phyloP scores from a whole-genome alignment of 352 stramenopile genomes.

The Globisporangium spinosum region DNA sequence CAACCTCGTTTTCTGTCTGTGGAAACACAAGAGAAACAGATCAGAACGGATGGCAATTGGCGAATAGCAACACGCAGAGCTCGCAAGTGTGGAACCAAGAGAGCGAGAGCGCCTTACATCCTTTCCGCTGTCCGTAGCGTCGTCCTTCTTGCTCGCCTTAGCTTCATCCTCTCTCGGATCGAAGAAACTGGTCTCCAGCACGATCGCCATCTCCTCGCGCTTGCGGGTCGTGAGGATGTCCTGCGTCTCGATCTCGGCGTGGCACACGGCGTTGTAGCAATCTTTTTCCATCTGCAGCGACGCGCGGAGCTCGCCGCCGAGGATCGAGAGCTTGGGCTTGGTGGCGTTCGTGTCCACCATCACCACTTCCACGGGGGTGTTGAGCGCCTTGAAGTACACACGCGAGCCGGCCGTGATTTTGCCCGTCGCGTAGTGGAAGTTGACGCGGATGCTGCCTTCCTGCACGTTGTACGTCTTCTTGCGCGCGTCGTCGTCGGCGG shows the following conservation, averaged over 20 bases:
- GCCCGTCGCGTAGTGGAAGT: constrained; percentile 91
- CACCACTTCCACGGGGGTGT: constrained; percentile 63
- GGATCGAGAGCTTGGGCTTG: constrained; percentile 68
- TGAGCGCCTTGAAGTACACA: constrained; percentile 77
- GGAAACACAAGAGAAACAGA: background rate
- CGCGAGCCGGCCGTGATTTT: constrained; percentile 86
- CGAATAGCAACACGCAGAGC: background rate
- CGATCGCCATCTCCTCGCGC: constrained; percentile 83
- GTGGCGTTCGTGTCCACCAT: constrained; percentile 61
- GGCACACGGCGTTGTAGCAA: constrained; percentile 84
- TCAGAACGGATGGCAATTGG: background rate
- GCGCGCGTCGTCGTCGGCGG: constrained; percentile 76
- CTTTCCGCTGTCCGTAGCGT: constrained; percentile 61
- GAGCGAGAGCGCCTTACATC: constrained; percentile 33
- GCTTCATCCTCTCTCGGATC: constrained; percentile 65
- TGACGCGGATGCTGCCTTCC: constrained; percentile 84
- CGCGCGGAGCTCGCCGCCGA: constrained; percentile 67
- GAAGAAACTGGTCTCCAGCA: constrained; percentile 85
- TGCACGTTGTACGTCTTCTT: constrained; percentile 91
- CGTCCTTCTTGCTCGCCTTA: constrained; percentile 57
- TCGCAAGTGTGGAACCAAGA: background rate
- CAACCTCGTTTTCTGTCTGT: constrained; percentile 73
- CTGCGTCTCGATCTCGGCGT: constrained; percentile 87
- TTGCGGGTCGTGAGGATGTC: constrained; percentile 90
- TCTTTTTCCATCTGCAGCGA: constrained; percentile 88